Evolutionary conservation across 2,329 filamentous ascomycete species (phyloP), one percentile per base, ranked within the genome.

Genomic region (Pleoardoris graminearum): DNA sequence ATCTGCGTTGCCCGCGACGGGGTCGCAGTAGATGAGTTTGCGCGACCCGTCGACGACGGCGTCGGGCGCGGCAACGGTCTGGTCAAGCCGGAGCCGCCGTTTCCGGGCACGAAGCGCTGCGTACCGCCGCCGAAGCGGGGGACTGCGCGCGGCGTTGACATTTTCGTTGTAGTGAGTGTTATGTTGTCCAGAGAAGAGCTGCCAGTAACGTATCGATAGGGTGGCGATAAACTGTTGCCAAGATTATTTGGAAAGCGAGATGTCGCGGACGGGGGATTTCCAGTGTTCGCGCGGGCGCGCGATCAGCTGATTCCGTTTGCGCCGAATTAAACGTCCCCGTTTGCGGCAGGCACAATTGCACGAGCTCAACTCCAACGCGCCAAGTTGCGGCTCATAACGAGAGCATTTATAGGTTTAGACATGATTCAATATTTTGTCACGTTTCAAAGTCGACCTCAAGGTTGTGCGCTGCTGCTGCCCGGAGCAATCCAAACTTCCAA

Each of bases 1-100:
- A 60, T 41, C n/a, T 60, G 45, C 1, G 41, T 50, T 0, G 54
- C 56, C 12, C 62, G 56, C 1, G 62, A 57, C 5, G 48, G 50
- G 7, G 33, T 14, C 11, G 57, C 38, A 1, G 50, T 37, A 1
- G 36, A 29, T 21, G 30, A 33, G 4, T 4, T 5, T 5, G 30
- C 4, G 11, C 30, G 30, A 27, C 38, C 12, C 4, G 19, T 19
- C 17, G 36, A 22, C 8, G 36, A 14, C 3, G 19, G 17, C 4
- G 36, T 22, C 17, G 36, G 36, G 7, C 7, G 30, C 30, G 30
- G 30, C 30, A 37, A 12, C 7, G 16, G 35, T 12, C 33, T 32
- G n/a, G 45, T 22, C 22, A 45, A 12, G n/a, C 60, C 50, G 2
- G 53, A 6, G 39, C 11, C 49, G 42, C 7, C 39, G 17, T 3